Evolutionary conservation across 495 filamentous ascomycete genomes (phyloP), one percentile per base, ranked within the genome.

Genomic region (Xylaria flabelliformis): DNA sequence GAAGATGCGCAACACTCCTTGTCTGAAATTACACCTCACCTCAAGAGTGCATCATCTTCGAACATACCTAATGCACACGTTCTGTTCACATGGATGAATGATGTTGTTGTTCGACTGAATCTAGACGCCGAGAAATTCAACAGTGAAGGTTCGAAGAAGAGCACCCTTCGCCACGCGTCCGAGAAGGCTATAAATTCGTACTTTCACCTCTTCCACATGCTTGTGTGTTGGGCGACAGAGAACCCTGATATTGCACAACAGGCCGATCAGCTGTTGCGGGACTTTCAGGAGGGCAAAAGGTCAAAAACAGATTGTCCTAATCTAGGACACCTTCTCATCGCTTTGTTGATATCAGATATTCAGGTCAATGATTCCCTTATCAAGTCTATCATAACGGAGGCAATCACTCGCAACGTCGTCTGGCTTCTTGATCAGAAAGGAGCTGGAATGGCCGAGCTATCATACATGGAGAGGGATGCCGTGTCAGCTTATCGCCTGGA

Each of bases 131-230:
- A 67, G 10, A 67, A 67, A 24, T 24, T 67, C 1, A 8, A 34
- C 9, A 24, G 13, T 19, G 24, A 8, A 15, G 73, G 73, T 58
- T 32, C 42, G 17, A 15, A 44, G 1, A 82, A 79, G 55, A 84
- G 82, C 62, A 83, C 81, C 4, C 80, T 87, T 34, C 82, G 75
- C 0, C 83, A 85, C 44, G 85, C 85, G 0, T 85, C 83, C 0
- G 86, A 87, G 69, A 87, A 86, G 74, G 86, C 85, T 3, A 84
- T 88, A 9, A 83, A 87, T 67, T 82, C 83, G 0, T 87, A 88
- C 77, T 87, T 88, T 72, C 83, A 85, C 56, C 82, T 87, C 36
- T 87, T 85, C 74, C 86, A 87, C 73, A 74, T 88, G 0, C 78
- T 88, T 4, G 77, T 88, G 24, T 87, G 84, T 73, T 63, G 78